phyloP scores from a whole-genome alignment of 202 grass and related monocot species.

The Setaria italica region DNA sequence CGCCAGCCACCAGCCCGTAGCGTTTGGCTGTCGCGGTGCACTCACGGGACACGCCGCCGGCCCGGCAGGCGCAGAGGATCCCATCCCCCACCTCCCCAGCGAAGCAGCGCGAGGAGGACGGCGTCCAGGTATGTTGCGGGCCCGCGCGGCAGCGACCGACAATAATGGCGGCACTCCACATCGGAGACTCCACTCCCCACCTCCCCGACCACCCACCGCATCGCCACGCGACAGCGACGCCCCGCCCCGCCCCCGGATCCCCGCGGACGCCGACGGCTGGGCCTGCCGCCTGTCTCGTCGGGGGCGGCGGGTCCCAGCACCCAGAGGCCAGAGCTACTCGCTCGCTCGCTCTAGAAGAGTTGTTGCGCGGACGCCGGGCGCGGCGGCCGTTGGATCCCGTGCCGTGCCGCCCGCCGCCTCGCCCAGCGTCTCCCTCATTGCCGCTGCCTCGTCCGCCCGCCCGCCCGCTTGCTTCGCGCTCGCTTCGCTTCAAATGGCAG shows the following conservation, averaged over 20 bases:
- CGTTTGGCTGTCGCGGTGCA: conserved; percentile 9
- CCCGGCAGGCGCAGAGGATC: conserved; percentile 36
- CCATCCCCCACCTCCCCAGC: conserved; percentile 16
- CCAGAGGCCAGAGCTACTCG: background rate
- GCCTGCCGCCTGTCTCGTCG: background rate
- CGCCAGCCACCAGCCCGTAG: background rate
- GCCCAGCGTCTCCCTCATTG: conserved; percentile 23
- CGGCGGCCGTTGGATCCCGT: conserved; percentile 54
- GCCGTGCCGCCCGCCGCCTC: conserved; percentile 7
- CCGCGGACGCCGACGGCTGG: conserved; percentile 37
- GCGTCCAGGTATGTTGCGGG: conserved; percentile 37
- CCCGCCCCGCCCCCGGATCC: background rate
- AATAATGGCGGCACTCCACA: conserved; percentile 50
- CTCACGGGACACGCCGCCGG: background rate
- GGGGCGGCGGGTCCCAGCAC: conserved; percentile 3
- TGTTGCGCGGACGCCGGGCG: background rate
- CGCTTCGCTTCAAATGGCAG: conserved; percentile 48
- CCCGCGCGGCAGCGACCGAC: conserved; percentile 56
- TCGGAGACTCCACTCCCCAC: conserved; percentile 35
- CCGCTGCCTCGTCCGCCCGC: background rate
- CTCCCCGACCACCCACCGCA: conserved; percentile 38
- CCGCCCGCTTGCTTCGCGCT: background rate
- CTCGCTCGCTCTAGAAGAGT: background rate
- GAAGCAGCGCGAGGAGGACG: conserved; percentile 32
- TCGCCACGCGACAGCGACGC: conserved; percentile 48